Conservation (phyloP, 1,284 basidiomycete species). For the Phlebopus sp. region DNA sequence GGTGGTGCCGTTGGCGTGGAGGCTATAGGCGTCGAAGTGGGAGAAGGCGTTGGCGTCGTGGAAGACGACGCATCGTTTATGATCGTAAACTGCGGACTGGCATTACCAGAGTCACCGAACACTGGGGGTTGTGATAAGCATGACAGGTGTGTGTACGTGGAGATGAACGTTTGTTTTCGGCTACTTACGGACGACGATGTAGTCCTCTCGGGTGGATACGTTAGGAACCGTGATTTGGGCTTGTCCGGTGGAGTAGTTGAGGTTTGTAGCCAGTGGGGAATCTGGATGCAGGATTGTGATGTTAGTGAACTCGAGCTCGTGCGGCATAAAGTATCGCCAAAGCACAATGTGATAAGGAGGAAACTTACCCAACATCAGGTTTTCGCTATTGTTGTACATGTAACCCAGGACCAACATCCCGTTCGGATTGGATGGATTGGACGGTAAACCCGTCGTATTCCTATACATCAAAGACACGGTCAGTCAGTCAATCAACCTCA, state of each 20-base stretch:
- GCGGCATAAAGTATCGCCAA: not conserved
- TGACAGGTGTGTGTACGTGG: not conserved
- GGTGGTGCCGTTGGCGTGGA: constrained; percentile 13
- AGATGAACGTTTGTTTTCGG: not conserved
- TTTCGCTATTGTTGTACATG: constrained; percentile 44
- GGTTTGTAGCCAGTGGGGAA: constrained; percentile 53
- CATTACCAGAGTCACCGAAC: constrained; percentile 43
- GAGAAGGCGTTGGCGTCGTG: constrained; percentile 10
- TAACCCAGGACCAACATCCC: constrained; percentile 56
- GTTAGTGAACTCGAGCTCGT: constrained; percentile 10
- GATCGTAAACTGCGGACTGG: constrained; percentile 44
- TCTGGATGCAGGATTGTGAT: constrained; percentile 29
- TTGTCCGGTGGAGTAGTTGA: constrained; percentile 49
- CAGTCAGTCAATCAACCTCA: not conserved
- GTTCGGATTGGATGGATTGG: constrained; percentile 44
- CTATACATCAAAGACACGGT: constrained; percentile 30
- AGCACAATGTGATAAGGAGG: not conserved
- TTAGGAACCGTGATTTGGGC: constrained; percentile 56
- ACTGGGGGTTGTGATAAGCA: constrained; percentile 24
- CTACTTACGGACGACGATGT: constrained; percentile 48
- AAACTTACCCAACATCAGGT: constrained; percentile 52
- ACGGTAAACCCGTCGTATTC: constrained; percentile 51
- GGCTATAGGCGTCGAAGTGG: constrained; percentile 10
- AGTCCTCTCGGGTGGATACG: constrained; percentile 40
- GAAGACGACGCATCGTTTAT: constrained; percentile 23